Percentiles rank a stretch among this genome's conserved stretches.
Evolutionary conservation across 2,329 filamentous ascomycete genomes (phyloP).

Genomic region (Epichloe festucae): DNA sequence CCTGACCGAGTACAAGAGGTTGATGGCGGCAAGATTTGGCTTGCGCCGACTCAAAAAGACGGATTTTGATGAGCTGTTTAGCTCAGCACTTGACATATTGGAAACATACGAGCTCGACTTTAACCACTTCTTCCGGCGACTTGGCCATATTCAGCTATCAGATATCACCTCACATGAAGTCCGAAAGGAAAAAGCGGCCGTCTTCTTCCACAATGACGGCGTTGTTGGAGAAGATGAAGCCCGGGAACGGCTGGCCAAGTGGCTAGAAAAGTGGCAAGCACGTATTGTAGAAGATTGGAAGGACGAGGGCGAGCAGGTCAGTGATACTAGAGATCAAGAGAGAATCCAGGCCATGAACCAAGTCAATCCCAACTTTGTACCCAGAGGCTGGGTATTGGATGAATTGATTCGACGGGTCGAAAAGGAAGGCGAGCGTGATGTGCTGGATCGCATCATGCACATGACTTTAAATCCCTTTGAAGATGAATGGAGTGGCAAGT

Average conservation of each 20-base stretch:
- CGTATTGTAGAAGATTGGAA: slow-evolving; percentile 69
- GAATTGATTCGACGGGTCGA: slow-evolving; percentile 86
- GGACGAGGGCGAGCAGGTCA: slow-evolving; percentile 25
- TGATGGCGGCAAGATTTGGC: slow-evolving; percentile 73
- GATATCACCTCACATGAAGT: slow-evolving; percentile 53
- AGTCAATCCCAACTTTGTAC: slow-evolving; percentile 88
- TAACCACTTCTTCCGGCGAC: slow-evolving; percentile 78
- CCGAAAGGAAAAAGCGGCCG: slow-evolving; percentile 47
- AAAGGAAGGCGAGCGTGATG: slow-evolving; percentile 65
- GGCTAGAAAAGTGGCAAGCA: slow-evolving; percentile 68
- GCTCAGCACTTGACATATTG: slow-evolving; percentile 68
- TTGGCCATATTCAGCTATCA: slow-evolving; percentile 49
- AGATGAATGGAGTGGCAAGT: slow-evolving; percentile 53
- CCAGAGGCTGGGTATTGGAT: slow-evolving; percentile 83
- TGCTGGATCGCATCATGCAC: slow-evolving; percentile 66
- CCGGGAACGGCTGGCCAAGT: slow-evolving; percentile 54
- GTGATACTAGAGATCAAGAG: slow-evolving; percentile 39
- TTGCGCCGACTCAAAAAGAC: slow-evolving; percentile 53
- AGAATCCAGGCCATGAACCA: slow-evolving; percentile 63
- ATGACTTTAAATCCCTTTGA: slow-evolving; percentile 77
- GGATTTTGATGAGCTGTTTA: slow-evolving; percentile 74
- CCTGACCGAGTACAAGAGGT: slow-evolving; percentile 71
- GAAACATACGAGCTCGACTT: slow-evolving; percentile 81
- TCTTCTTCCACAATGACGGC: slow-evolving; percentile 73
- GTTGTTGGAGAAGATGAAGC: slow-evolving; percentile 49